A percentile compares a stretch with the other conserved stretches of the same genome.
phyloP scores from a whole-genome alignment of 2,329 filamentous ascomycete species.

The Pseudocercospora macadamiae region DNA sequence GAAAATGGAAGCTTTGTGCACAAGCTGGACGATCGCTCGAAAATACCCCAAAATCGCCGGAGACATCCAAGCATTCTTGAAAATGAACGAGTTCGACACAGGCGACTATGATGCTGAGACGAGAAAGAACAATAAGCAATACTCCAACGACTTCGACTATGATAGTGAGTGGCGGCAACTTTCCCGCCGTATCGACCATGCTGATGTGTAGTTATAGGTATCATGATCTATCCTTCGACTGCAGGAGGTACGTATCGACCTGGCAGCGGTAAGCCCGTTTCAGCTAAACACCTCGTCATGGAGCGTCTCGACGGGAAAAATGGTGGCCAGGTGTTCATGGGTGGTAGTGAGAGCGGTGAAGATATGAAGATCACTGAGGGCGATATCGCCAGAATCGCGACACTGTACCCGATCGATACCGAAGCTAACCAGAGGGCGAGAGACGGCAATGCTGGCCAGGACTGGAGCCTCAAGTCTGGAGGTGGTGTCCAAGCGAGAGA shows the following conservation, averaged over 20 bases:
- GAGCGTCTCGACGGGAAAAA: not conserved
- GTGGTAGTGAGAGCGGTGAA: not conserved
- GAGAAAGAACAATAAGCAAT: not conserved
- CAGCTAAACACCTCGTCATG: not conserved
- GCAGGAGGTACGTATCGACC: not conserved
- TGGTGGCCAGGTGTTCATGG: not conserved
- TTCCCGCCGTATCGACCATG: not conserved
- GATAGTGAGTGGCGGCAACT: not conserved
- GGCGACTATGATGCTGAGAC: not conserved
- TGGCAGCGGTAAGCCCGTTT: not conserved
- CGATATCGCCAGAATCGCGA: slow-evolving; percentile 6
- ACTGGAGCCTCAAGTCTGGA: not conserved
- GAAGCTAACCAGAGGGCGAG: not conserved
- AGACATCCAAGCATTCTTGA: not conserved
- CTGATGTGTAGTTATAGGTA: not conserved
- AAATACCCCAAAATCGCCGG: not conserved
- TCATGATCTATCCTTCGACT: slow-evolving; percentile 12
- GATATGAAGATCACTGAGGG: slow-evolving; percentile 3
- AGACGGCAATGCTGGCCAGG: not conserved
- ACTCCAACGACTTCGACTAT: slow-evolving; percentile 8
- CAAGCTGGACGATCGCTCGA: not conserved
- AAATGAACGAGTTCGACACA: not conserved
- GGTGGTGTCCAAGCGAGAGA: not conserved
- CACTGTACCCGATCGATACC: not conserved
- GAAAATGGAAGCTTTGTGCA: not conserved